A percentile compares a stretch with the other conserved stretches of the same genome.
Conservation (phyloP, 345 rosid species). For the Salix brachista region DNA sequence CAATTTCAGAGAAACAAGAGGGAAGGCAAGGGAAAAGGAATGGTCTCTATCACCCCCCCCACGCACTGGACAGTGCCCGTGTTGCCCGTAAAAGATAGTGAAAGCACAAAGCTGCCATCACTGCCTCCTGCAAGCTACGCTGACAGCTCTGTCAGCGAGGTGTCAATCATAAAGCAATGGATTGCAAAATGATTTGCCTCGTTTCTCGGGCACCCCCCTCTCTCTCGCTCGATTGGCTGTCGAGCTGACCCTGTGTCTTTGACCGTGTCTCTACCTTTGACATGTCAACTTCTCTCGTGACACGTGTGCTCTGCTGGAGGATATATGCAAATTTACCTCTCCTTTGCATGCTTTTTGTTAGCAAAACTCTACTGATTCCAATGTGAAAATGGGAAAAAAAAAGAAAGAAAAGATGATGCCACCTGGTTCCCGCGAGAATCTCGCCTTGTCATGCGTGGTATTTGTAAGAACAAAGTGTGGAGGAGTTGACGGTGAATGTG, state of each 20-base stretch:
- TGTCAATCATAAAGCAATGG: conserved; percentile 68
- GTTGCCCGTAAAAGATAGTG: conserved; percentile 8
- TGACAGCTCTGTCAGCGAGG: conserved; percentile 51
- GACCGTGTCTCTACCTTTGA: conserved; percentile 25
- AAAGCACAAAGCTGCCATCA: conserved; percentile 35
- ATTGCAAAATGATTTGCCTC: conserved; percentile 58
- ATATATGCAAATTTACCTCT: not conserved
- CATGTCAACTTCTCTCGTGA: conserved; percentile 14
- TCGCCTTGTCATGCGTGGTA: conserved; percentile 41
- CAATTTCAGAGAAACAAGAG: not conserved
- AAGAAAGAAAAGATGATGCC: conserved; percentile 4
- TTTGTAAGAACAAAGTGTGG: not conserved
- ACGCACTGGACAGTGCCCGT: not conserved
- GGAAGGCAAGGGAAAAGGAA: conserved; percentile 14
- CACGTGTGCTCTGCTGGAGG: conserved; percentile 31
- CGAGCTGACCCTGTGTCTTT: conserved; percentile 31
- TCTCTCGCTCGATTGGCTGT: conserved; percentile 8
- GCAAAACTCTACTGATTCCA: not conserved
- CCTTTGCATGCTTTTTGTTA: conserved; percentile 24
- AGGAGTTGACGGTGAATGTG: not conserved
- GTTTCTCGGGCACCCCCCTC: conserved; percentile 1
- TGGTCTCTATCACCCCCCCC: conserved; percentile 40
- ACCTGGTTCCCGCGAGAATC: conserved; percentile 49
- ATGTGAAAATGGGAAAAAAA: not conserved
- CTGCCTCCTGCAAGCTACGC: conserved; percentile 18